Percentiles rank a stretch among this genome's conserved stretches.
Evolutionary conservation across 495 filamentous ascomycete genomes (phyloP).

Genomic region (Recurvomyces mirabilis): DNA sequence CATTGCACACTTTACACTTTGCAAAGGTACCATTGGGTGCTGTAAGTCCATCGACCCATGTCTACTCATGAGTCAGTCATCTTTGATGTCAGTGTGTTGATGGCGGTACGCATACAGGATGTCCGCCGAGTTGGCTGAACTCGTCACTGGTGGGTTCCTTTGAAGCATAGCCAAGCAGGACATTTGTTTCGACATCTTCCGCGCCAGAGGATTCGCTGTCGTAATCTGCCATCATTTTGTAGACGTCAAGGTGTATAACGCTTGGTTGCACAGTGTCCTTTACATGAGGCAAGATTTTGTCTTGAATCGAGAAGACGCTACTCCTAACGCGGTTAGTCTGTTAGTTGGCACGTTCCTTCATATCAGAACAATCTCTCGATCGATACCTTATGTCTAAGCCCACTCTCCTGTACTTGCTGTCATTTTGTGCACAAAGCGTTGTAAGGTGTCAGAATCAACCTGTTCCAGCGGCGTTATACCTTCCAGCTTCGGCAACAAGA

Average conservation of each 20-base stretch:
- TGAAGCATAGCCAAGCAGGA: conserved; percentile 83
- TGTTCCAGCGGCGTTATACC: no score
- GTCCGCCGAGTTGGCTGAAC: conserved; percentile 82
- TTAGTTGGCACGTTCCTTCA: no score
- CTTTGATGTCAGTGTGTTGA: not conserved
- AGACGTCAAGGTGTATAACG: no score
- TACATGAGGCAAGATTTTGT: not conserved
- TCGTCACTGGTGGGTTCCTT: conserved; percentile 69
- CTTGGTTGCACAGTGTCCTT: not conserved
- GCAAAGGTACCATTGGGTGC: conserved; percentile 70
- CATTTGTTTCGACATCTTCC: conserved; percentile 70
- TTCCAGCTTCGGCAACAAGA: no score
- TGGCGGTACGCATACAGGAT: conserved; percentile 51
- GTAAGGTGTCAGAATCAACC: no score
- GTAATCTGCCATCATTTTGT: conserved; percentile 58
- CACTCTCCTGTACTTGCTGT: no score
- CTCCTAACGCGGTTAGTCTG: no score
- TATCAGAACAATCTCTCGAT: no score
- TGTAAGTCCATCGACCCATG: conserved; percentile 61
- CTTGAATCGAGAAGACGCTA: no score
- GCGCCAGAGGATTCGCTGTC: conserved; percentile 73
- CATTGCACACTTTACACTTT: conserved; percentile 81
- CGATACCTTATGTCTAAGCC: no score
- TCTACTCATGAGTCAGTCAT: conserved; percentile 37
- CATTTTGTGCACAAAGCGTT: no score